These are phyloP conservation scores for Avena eriantha DNA, from an alignment of 176 grass and related monocot species.

Conservation along the genomic window DNA sequence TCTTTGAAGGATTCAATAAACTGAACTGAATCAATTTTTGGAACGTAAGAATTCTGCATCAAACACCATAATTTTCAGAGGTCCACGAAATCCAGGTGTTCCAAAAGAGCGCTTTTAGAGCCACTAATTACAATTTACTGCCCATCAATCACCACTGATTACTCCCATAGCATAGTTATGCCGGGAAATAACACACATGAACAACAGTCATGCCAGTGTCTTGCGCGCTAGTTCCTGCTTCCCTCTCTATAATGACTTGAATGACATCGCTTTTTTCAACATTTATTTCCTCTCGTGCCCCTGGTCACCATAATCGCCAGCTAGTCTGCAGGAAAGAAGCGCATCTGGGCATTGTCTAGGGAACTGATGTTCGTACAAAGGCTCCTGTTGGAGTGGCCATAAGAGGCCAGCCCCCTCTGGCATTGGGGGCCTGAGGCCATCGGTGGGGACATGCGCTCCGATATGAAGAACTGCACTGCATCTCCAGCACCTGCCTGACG, in stretches of 20 bases:
- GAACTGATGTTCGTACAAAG: slow-evolving; percentile 58
- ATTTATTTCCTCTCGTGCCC: no score
- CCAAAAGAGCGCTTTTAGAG: no score
- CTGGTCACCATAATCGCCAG: slow-evolving; percentile 6
- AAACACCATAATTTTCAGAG: no score
- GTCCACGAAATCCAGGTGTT: no score
- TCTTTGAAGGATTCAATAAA: no score
- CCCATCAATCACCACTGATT: no score
- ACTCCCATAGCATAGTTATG: background rate
- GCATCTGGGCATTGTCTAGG: slow-evolving; percentile 44
- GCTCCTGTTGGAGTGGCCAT: slow-evolving; percentile 20
- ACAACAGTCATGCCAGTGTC: background rate
- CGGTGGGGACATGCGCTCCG: slow-evolving; percentile 61
- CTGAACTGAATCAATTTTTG: no score
- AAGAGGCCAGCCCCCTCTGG: slow-evolving; percentile 33
- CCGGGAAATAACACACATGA: background rate
- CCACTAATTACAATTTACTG: background rate
- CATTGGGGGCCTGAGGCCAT: slow-evolving; percentile 66
- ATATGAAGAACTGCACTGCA: slow-evolving; percentile 53
- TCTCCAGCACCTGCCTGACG: slow-evolving; percentile 63
- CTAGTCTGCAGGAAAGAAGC: slow-evolving; percentile 30
- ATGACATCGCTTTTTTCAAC: background rate
- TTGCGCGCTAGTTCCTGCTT: background rate
- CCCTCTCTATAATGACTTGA: background rate
- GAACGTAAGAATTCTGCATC: no score